phyloP scores from a whole-genome alignment of 2,329 filamentous ascomycete genomes.

The Fonsecaea multimorphosa region DNA sequence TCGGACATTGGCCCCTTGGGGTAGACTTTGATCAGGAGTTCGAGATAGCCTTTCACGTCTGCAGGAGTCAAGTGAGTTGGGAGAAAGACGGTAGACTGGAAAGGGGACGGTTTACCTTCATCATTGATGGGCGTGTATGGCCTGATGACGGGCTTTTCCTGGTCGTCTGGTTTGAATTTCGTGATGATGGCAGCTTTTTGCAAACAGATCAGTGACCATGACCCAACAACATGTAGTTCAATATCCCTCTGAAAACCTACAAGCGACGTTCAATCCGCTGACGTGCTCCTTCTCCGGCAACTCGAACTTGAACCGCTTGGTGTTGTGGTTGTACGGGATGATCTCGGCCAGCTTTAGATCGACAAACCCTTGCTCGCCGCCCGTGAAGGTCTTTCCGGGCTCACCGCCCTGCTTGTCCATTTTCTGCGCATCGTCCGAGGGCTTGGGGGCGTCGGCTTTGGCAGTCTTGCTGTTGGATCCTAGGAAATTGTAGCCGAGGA shows the following conservation, averaged over 20 bases:
- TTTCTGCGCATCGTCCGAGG: slow-evolving; percentile 27
- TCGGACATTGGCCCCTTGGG: slow-evolving; percentile 88
- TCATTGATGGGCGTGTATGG: slow-evolving; percentile 94
- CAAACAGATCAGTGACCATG: slow-evolving; percentile 1
- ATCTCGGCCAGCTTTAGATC: slow-evolving; percentile 78
- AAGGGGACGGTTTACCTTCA: slow-evolving; percentile 61
- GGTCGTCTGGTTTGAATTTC: slow-evolving; percentile 84
- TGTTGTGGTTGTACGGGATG: slow-evolving; percentile 88
- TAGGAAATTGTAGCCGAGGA: slow-evolving; percentile 58
- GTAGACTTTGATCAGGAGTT: slow-evolving; percentile 92
- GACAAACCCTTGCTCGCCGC: slow-evolving; percentile 88
- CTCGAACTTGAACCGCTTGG: slow-evolving; percentile 87
- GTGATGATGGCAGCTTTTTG: slow-evolving; percentile 75
- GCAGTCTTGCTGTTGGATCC: slow-evolving; percentile 42
- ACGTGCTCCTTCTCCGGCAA: slow-evolving; percentile 83
- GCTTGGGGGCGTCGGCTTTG: slow-evolving; percentile 41
- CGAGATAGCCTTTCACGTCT: slow-evolving; percentile 80
- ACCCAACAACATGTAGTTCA: slow-evolving; percentile 14
- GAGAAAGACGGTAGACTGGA: neutral
- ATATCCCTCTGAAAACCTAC: slow-evolving; percentile 51
- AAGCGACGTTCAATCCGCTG: slow-evolving; percentile 80
- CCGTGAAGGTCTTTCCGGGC: slow-evolving; percentile 66
- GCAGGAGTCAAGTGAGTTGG: slow-evolving; percentile 26
- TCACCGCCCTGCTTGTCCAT: slow-evolving; percentile 12
- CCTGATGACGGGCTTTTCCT: slow-evolving; percentile 83